Percentiles rank a stretch among this genome's conserved stretches.
Conservation (phyloP, 192 early-diverging fungal species). For the Gigaspora rosea region DNA sequence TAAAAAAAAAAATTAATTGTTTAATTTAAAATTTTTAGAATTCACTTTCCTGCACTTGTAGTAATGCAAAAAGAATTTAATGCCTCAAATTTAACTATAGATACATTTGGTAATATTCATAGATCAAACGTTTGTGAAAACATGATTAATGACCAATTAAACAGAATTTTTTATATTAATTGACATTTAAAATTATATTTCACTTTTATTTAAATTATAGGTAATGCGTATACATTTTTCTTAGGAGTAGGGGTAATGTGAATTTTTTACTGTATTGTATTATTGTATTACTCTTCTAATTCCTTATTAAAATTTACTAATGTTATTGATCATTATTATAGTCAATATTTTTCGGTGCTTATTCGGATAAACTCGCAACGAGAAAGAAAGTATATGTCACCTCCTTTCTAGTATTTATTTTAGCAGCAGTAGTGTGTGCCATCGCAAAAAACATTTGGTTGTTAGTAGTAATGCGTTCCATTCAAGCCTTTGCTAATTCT, state of each 20-base stretch:
- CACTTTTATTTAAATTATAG: no score
- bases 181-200: not conserved
- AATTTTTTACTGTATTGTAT: no score
- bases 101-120: not conserved
- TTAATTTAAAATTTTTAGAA: not conserved
- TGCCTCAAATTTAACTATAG: not conserved
- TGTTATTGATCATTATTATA: constrained; percentile 29
- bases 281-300: not conserved
- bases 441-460: constrained; percentile 43
- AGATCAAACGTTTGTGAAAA: no score
- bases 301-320: not conserved
- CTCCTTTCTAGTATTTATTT: constrained; percentile 41
- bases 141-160: no score
- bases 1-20: no score
- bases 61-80: constrained; percentile 7
- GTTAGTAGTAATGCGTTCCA: constrained; percentile 39
- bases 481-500: constrained; percentile 41
- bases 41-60: not conserved
- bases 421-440: constrained; percentile 39
- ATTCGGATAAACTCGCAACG: constrained; percentile 37
- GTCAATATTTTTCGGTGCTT: constrained; percentile 45
- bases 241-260: no score
- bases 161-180: not conserved
- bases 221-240: no score
- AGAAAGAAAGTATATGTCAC: constrained; percentile 43